phyloP scores from a whole-genome alignment of 2,329 filamentous ascomycete genomes.

The Fusarium phyllophilum region DNA sequence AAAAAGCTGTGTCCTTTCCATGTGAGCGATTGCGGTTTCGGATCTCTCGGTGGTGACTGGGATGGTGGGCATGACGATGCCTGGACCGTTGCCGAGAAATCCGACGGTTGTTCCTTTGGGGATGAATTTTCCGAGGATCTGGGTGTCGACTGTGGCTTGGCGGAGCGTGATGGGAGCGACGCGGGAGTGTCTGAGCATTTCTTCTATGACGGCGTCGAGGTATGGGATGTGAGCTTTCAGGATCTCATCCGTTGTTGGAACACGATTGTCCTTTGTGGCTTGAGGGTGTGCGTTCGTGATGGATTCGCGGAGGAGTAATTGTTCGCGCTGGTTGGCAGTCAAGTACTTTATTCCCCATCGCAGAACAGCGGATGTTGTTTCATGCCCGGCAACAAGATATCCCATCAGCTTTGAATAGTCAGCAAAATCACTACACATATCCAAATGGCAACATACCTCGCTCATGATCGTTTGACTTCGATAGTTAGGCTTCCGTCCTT shows the following conservation, averaged over 20 bases:
- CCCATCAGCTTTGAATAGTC: slow-evolving; percentile 31
- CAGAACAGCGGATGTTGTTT: slow-evolving; percentile 39
- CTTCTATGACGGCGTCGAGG: slow-evolving; percentile 52
- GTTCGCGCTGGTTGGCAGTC: slow-evolving; percentile 36
- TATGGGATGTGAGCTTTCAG: slow-evolving; percentile 44
- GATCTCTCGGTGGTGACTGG: slow-evolving; percentile 27
- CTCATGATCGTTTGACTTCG: slow-evolving; percentile 46
- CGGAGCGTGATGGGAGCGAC: slow-evolving; percentile 44
- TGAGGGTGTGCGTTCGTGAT: slow-evolving; percentile 27
- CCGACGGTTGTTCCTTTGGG: slow-evolving; percentile 49
- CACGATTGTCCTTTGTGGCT: slow-evolving; percentile 30
- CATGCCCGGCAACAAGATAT: slow-evolving; percentile 42
- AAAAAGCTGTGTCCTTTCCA: slow-evolving; percentile 17
- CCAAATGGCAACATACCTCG: slow-evolving; percentile 37
- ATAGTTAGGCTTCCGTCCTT: slow-evolving; percentile 44
- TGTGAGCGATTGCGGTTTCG: neutral
- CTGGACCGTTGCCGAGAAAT: slow-evolving; percentile 42
- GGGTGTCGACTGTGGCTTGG: slow-evolving; percentile 46
- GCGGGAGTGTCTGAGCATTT: slow-evolving; percentile 46
- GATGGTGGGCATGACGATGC: slow-evolving; percentile 36
- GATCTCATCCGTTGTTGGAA: slow-evolving; percentile 46
- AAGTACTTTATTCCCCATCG: slow-evolving; percentile 41
- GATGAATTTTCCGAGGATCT: slow-evolving; percentile 47
- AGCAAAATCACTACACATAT: neutral
- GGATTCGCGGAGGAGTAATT: slow-evolving; percentile 43